Base-by-base conservation (phyloP, 495 filamentous ascomycete genomes). In the Chaetomium cochliodes region DNA sequence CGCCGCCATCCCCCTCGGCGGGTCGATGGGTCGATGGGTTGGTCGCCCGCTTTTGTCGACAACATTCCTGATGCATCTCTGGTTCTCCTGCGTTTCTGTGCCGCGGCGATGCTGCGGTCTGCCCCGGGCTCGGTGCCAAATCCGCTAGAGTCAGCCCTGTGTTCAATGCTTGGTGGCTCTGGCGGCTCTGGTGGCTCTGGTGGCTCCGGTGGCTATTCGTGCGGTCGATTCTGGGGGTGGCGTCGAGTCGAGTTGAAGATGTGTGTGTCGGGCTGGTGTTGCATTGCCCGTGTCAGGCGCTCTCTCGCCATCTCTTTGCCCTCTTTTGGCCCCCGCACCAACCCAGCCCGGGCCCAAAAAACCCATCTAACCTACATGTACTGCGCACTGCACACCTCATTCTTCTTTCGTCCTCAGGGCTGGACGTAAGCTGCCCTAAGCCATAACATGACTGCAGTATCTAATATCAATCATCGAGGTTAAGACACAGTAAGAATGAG, bases 41-140 rank as follows among this genome's bases (percentile, higher is more conserved):
- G 30, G 30, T 37, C 33, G 33, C 33, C 33, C 33, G 1, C 33
- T 37, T 37, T 37, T 8, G 33, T 37, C 33, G 33, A 37, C 33
- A 8, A 11, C 33, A 37, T 8, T 37, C 33, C 9, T 18, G n/a
- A 28, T 11, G n/a, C 44, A 28, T 23, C 18, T 18, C 15, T 9
- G 25, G 15, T 42, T n/a, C 25, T 33, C 26, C 39, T 62, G 47
- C 59, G 30, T 20, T 22, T 33, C 50, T 47, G 6, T 23, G 4
- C 41, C 44, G 49, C 47, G 6, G 18, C 13, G 28, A 15, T 39
- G 58, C 58, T 51, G 47, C 58, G 26, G 58, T 16, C 42, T 60
- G 18, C 58, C 46, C 46, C 46, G 44, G 50, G 15, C 8, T n/a
- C 42, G 26, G 42, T 37, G 25, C 18, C 42, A 60, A 18, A 46